A percentile compares a stretch with the other conserved stretches of the same genome.
phyloP scores from a whole-genome alignment of 352 stramenopile genomes.

The Phytophthora agathidicida region DNA sequence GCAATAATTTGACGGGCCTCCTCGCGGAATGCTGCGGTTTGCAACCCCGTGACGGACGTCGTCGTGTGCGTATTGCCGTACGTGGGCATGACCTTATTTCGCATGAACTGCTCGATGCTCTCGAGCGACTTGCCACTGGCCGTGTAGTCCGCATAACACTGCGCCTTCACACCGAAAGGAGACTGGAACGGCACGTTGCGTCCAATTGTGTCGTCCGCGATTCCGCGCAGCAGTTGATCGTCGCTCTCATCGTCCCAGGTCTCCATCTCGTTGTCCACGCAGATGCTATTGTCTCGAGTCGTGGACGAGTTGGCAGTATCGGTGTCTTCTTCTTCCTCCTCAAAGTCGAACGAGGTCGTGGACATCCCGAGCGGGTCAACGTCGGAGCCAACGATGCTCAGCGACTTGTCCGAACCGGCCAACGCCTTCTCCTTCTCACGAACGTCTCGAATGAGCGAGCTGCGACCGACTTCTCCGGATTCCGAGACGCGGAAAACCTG shows the following conservation, averaged over 20 bases:
- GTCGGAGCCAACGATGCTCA: slow-evolving; percentile 23
- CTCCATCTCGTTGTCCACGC: slow-evolving; percentile 24
- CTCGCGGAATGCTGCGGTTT: slow-evolving; percentile 94
- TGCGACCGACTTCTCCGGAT: slow-evolving; percentile 12
- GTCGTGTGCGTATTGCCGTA: slow-evolving; percentile 98
- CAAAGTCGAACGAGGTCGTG: slow-evolving; percentile 24
- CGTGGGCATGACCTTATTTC: slow-evolving; percentile 88
- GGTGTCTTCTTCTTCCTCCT: slow-evolving; percentile 6
- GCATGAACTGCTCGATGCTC: slow-evolving; percentile 94
- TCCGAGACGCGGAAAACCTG: slow-evolving; percentile 29
- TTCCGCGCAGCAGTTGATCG: slow-evolving; percentile 35
- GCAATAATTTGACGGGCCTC: slow-evolving; percentile 96
- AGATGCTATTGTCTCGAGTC: slow-evolving; percentile 18
- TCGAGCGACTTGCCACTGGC: slow-evolving; percentile 88
- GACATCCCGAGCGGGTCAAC: slow-evolving; percentile 23
- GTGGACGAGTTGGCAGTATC: slow-evolving; percentile 22
- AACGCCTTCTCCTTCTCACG: slow-evolving; percentile 25
- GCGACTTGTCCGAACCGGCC: slow-evolving; percentile 3
- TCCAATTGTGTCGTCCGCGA: slow-evolving; percentile 56
- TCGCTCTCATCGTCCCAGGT: slow-evolving; percentile 16
- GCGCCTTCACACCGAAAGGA: slow-evolving; percentile 71
- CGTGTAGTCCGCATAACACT: slow-evolving; percentile 96
- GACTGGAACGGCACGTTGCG: slow-evolving; percentile 52
- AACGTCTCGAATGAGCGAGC: slow-evolving; percentile 19
- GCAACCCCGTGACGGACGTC: slow-evolving; percentile 71